Base-by-base conservation (phyloP, 2,329 filamentous ascomycete genomes). In the Blumeriella jaapii region DNA sequence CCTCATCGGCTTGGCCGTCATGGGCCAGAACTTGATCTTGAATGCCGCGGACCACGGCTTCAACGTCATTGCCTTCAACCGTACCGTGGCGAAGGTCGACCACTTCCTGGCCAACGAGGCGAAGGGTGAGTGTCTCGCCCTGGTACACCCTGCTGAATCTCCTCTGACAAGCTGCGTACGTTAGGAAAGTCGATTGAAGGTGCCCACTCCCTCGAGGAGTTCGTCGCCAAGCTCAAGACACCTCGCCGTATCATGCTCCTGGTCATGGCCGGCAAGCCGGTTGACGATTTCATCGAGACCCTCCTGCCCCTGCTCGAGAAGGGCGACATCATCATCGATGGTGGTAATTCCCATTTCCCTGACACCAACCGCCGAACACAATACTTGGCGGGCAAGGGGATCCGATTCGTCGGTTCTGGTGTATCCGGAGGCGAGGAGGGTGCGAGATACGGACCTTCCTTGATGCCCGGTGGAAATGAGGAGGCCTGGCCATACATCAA, bases 341-440 rank as follows among this genome's bases (percentile, higher is more conserved):
- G 91, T 62, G 91, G 86, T 57, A 96, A 98, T 81, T 96, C 89
- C 50, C 91, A 96, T 72, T 98, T 82, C 78, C 91, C 91, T 59
- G 91, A 96, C 69, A 89, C 84, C 68, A 96, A 95, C 78, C 86
- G 91, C 66, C 84, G 91, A 59, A 87, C 85, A 63, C 70, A 82
- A 65, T 94, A 95, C 71, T 78, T 96, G 45, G 64, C 68, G 32
- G 54, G 61, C 56, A 96, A 96, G 79, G 82, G 84, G 55, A 83
- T 98, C 64, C 79, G 82, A 58, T 98, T 94, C 61, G 87, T 98
- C 61, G 91, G 91, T 59, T 82, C 81, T 56, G 91, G 91, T 79
- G 91, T 98, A 51, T 98, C 91, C 51, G 91, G 91, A 69, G 91
- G 91, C 71, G 91, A 98, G 72, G 91, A 98, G 73, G 91, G 91